Conservation (phyloP, 1,284 basidiomycete genomes). For the Schizopora paradoxa region DNA sequence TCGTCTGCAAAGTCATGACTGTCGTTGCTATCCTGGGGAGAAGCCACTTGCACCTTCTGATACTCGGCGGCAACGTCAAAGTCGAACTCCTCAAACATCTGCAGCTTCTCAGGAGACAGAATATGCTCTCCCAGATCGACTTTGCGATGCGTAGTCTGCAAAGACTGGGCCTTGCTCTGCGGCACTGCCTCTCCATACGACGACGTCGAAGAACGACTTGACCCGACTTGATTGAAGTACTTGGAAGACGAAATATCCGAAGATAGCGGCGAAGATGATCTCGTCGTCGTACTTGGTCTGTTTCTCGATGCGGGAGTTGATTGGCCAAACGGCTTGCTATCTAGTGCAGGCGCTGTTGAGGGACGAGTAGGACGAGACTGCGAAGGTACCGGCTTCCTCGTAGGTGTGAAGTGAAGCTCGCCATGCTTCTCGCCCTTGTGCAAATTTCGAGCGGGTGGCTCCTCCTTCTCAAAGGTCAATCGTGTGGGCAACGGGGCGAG, state of each 20-base stretch:
- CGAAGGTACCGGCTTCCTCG: neutral
- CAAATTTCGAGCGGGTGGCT: neutral
- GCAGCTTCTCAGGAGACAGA: slow-evolving; percentile 45
- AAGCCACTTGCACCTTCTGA: no score
- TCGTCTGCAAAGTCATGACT: no score
- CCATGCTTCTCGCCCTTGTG: slow-evolving; percentile 8
- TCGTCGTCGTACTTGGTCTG: slow-evolving; percentile 37
- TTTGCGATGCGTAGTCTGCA: neutral
- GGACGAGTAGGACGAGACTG: neutral
- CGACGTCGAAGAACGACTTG: slow-evolving; percentile 48
- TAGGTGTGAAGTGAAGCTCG: slow-evolving; percentile 4
- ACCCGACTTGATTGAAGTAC: slow-evolving; percentile 45
- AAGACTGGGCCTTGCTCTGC: neutral
- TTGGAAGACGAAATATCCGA: slow-evolving; percentile 48
- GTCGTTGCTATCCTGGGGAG: no score
- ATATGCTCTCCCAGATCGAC: slow-evolving; percentile 37
- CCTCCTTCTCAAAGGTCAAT: neutral
- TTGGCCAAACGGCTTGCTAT: slow-evolving; percentile 19
- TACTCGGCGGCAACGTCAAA: neutral
- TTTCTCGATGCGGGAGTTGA: slow-evolving; percentile 12
- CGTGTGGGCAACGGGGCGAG: slow-evolving; percentile 6
- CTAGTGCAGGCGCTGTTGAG: slow-evolving; percentile 7
- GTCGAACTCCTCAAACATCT: slow-evolving; percentile 20
- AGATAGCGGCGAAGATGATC: slow-evolving; percentile 53
- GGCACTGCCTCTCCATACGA: slow-evolving; percentile 43